phyloP scores from a whole-genome alignment of 345 rosid genomes.

The Isatis tinctoria region DNA sequence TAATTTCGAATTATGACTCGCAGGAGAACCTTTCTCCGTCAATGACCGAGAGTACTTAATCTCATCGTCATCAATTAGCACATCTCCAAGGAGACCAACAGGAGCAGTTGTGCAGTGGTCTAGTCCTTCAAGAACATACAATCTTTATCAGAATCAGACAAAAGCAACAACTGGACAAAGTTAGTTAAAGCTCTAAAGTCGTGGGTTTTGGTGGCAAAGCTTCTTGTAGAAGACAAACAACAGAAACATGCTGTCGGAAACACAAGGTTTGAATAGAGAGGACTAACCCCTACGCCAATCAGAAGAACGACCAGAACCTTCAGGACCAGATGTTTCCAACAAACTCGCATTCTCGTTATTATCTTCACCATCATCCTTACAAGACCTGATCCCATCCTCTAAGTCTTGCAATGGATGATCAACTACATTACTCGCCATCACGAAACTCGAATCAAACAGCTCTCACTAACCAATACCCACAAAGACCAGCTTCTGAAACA shows the following conservation, averaged over 20 bases:
- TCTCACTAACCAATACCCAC: neutral
- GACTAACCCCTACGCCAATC: slow-evolving; percentile 41
- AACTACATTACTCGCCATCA: slow-evolving; percentile 54
- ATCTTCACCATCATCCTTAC: slow-evolving; percentile 27
- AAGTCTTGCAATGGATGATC: slow-evolving; percentile 42
- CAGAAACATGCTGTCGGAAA: neutral
- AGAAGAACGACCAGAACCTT: slow-evolving; percentile 20
- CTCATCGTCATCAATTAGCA: slow-evolving; percentile 43
- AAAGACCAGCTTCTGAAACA: neutral
- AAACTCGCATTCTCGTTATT: slow-evolving; percentile 32
- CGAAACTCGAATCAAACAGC: neutral
- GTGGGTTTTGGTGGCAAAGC: neutral
- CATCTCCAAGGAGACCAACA: slow-evolving; percentile 25
- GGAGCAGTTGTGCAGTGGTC: slow-evolving; percentile 65
- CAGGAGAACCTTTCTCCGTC: slow-evolving; percentile 52
- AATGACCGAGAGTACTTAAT: slow-evolving; percentile 56
- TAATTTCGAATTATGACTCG: slow-evolving; percentile 53
- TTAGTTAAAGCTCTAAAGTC: neutral
- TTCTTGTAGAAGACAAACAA: neutral
- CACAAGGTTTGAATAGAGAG: neutral
- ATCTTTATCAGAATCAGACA: slow-evolving; percentile 3
- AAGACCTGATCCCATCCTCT: slow-evolving; percentile 24
- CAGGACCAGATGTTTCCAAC: slow-evolving; percentile 23
- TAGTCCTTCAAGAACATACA: slow-evolving; percentile 52
- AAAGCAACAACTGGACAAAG: neutral